Percentiles rank a stretch among this genome's conserved stretches.
Conservation (phyloP, 202 grass and related monocot genomes). For the Zoysia matrella region DNA sequence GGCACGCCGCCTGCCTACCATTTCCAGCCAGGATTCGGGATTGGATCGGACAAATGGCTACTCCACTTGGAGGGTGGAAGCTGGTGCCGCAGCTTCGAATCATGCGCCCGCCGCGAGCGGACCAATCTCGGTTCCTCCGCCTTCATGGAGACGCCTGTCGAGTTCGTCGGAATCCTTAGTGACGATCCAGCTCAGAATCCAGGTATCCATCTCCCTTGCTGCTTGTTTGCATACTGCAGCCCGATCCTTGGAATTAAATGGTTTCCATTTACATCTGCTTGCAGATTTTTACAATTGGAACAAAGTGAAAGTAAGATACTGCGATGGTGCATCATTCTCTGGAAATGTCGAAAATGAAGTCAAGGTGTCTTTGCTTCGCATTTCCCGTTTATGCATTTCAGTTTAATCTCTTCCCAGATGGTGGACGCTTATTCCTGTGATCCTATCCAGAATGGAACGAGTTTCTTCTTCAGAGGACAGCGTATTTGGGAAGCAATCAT, state of each 20-base stretch:
- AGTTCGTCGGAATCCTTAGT: constrained; percentile 81
- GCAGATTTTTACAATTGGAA: constrained; percentile 62
- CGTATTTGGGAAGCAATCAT: constrained; percentile 87
- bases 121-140: constrained; percentile 71
- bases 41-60: constrained; percentile 49
- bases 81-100: constrained; percentile 65
- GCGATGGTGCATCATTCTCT: constrained; percentile 68
- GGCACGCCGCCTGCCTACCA: constrained; percentile 79
- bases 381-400: neutral
- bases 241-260: no score
- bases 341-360: constrained; percentile 59
- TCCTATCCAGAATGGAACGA: constrained; percentile 58
- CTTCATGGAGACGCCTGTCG: constrained; percentile 61
- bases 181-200: constrained; percentile 76
- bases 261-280: neutral
- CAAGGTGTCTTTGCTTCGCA: constrained; percentile 36
- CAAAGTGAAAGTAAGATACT: no score
- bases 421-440: neutral
- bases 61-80: constrained; percentile 60
- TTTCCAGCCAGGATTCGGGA: constrained; percentile 63
- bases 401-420: neutral
- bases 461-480: constrained; percentile 88
- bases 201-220: constrained; percentile 43
- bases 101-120: constrained; percentile 53
- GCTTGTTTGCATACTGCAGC: no score